Evolutionary conservation across 257 asterid species (phyloP), one percentile per base, ranked within the genome.

Genomic region (Solanum sparsipilum): DNA sequence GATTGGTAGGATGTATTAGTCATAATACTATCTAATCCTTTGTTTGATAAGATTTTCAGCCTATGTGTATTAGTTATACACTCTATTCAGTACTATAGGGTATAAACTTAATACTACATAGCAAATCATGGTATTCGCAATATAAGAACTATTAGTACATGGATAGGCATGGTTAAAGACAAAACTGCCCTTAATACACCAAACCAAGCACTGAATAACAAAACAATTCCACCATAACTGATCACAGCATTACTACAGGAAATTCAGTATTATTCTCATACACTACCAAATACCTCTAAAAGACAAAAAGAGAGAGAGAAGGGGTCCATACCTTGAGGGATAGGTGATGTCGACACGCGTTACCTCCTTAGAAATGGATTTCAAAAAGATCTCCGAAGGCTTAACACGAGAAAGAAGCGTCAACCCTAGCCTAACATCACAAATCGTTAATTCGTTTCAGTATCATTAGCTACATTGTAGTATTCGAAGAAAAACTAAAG

Each of bases 381-480:
- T 97, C 94, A 97, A 95, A 90, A 97, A 95, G 75, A 93, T 92
- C 93, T 96, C 98, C 3, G 98, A 94, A 27, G 99, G 99, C 94
- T 94, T 97, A 79, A 97, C 98, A 32, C 98, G 92, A 13, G 99
- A 95, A 91, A 97, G 87, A 88, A 97, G 94, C 91, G 91, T 92
- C 94, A 97, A 36, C 58, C 99, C 99, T 85, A 97, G 87, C 91
- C 99, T 97, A 90, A 89, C 86, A 76, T 32, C 86, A 76, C 70
- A 73, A 88, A 52, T 63, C 86, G 23, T 2, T 56, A 48, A 31
- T 82, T 82, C 56, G 31, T 82, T 48, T 48, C 44, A 48, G 12
- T 5, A 82, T 29, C 25, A 29, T 48, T 20, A 4, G 10, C 65
- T 44, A 81, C 15, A 44, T 58, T 8, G 38, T 48, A 27, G 38